Evolutionary conservation across 2,329 filamentous ascomycete genomes (phyloP), one percentile per base, ranked within the genome.

Genomic region (Paramyrothecium roridum): DNA sequence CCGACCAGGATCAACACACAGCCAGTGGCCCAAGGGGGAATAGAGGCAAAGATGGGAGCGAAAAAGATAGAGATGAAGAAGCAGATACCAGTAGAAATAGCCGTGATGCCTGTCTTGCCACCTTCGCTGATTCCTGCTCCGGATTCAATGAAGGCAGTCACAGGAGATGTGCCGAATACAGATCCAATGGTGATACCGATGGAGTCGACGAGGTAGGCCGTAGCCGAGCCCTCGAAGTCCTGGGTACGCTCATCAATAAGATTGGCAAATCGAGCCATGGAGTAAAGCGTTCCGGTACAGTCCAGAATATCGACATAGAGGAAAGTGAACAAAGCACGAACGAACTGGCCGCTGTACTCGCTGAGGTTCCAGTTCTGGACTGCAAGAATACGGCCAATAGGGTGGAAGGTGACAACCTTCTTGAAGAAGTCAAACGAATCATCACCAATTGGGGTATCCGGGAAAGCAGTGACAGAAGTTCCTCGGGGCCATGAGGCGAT

Each of bases 401-500:
- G 81, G 65, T 91, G 88, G 76, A 93, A 91, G 3, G 85, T 84
- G 17, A 91, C 89, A 1, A 93, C 87, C 65, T 90, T 80, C 67
- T 87, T 89, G 80, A 93, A 93, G 73, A 92, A 91, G 57, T 91
- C 79, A 69, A 93, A 93, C 19, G 76, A 76, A 58, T 79, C 78
- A 66, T 91, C 76, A 46, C 90, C 90, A 3, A 84, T 71, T 0
- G 76, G 65, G 0, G 82, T 88, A 62, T 91, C 76, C 0, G 90
- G 89, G 73, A 93, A 93, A 70, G 87, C 90, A 1, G 90, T 92
- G 50, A 93, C 84, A 0, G 79, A 67, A 0, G 89, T 92, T 4
- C 77, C 74, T 23, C 89, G 82, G 1, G 90, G 90, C 90, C 90
- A 93, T 12, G 89, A 93, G 66, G 91, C 89, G 68, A 93, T 87